Evolutionary conservation across 2,329 filamentous ascomycete species (phyloP), one percentile per base, ranked within the genome.

Genomic region (Colletotrichum karsti): DNA sequence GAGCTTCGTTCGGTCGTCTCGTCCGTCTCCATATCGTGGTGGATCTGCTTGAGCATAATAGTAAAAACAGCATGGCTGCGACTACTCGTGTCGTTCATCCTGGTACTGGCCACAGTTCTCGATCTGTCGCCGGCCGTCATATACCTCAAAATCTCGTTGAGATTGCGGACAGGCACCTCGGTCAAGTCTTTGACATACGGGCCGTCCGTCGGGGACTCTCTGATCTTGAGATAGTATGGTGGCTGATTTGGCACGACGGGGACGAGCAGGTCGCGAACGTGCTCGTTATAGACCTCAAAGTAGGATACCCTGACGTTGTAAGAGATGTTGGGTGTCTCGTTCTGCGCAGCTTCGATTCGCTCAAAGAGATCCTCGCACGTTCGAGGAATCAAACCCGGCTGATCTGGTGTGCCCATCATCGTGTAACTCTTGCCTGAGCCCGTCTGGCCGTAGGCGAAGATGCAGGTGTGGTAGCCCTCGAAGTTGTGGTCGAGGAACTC

Each of bases 401-500:
- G 89, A 30, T 96, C 92, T 6, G 91, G 86, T 2, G 87, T 91
- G 46, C 96, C 96, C 96, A 99, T 99, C 90, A 92, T 99, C 44
- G 96, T 98, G 82, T 98, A 99, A 78, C 93, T 97, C 84, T 99
- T 99, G 57, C 96, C 96, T 1, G 95, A 97, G 24, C 96, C 96
- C 0, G 96, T 99, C 84, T 99, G 96, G 10, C 96, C 96, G 76
- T 99, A 98, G 69, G 96, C 96, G 77, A 99, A 98, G 73, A 99
- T 99, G 80, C 96, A 99, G 0, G 96, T 99, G 81, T 99, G 95
- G 83, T 99, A 99, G 71, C 96, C 96, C 77, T 98, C 95, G 75
- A 99, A 99, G 82, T 99, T 99, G 86, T 99, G 96, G 80, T 99
- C 96, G 70, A 99, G 87, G 73, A 99, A 98, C 77, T 98, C 96